A percentile compares a stretch with the other conserved stretches of the same genome.
These are phyloP conservation scores for Ilyonectria sp. DNA, from an alignment of 2,329 filamentous ascomycete species.

Conservation along the genomic window DNA sequence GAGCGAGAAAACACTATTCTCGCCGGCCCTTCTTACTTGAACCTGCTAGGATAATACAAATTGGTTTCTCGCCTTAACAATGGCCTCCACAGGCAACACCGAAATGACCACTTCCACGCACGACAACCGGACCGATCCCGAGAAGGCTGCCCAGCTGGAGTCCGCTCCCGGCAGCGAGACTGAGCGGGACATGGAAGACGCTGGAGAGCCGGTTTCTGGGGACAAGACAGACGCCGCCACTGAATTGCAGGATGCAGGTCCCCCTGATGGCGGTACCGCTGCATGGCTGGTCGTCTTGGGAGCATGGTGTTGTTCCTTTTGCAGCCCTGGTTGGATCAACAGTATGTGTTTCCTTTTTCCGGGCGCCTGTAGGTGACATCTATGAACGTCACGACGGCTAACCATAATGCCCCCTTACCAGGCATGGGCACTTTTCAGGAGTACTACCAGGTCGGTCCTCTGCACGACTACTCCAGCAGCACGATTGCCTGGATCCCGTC, in stretches of 20 bases:
- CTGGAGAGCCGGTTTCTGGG: not conserved
- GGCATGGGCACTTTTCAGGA: conserved; percentile 69
- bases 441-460: conserved; percentile 67
- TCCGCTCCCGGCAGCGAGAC: conserved; percentile 4
- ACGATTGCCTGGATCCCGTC: conserved; percentile 75
- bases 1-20: not conserved
- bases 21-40: not conserved
- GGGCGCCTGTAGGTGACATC: not conserved
- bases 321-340: conserved; percentile 61
- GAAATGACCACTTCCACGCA: not conserved
- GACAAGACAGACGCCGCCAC: conserved; percentile 2
- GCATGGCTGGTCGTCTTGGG: conserved; percentile 60
- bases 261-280: conserved; percentile 43
- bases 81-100: not conserved
- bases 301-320: conserved; percentile 58
- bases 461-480: conserved; percentile 65
- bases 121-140: not conserved
- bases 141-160: not conserved
- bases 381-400: not conserved
- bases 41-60: not conserved
- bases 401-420: conserved; percentile 25
- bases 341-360: conserved; percentile 52
- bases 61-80: not conserved
- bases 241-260: not conserved
- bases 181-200: conserved; percentile 3